Conservation (phyloP, 768 basidiomycete species). For the Suillus sp. region DNA sequence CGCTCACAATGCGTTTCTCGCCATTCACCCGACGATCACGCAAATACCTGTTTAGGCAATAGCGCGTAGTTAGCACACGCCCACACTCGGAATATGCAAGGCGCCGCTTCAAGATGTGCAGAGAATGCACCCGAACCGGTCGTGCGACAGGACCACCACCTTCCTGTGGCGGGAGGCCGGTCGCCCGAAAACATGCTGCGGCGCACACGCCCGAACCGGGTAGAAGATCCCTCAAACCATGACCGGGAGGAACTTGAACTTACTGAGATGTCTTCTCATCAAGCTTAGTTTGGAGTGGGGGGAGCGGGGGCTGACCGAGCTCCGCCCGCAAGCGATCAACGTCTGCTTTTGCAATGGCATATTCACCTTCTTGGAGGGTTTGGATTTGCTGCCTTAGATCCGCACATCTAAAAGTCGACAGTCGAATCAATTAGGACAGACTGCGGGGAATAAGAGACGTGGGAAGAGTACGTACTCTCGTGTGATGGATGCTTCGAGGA, state of each 20-base stretch:
- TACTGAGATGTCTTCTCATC: constrained; percentile 66
- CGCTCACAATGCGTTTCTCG: constrained; percentile 33
- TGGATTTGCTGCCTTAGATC: constrained; percentile 71
- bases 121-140: background rate
- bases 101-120: background rate
- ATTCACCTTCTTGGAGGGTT: constrained; percentile 72
- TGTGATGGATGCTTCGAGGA: constrained; percentile 65
- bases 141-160: background rate
- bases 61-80: constrained; percentile 17
- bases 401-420: constrained; percentile 47
- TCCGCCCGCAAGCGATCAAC: constrained; percentile 77
- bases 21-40: constrained; percentile 63
- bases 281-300: constrained; percentile 68
- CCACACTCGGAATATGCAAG: constrained; percentile 2
- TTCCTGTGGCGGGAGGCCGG: background rate
- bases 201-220: background rate
- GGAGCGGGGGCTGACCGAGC: constrained; percentile 74
- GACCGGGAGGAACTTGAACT: constrained; percentile 32
- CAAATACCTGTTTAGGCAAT: constrained; percentile 48
- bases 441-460: constrained; percentile 11
- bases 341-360: constrained; percentile 70
- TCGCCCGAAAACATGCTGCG: background rate
- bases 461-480: constrained; percentile 56
- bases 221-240: background rate
- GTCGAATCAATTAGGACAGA: background rate